Evolutionary conservation across 805 yeast genomes (phyloP).

Genomic region (Candida odintsovae): DNA sequence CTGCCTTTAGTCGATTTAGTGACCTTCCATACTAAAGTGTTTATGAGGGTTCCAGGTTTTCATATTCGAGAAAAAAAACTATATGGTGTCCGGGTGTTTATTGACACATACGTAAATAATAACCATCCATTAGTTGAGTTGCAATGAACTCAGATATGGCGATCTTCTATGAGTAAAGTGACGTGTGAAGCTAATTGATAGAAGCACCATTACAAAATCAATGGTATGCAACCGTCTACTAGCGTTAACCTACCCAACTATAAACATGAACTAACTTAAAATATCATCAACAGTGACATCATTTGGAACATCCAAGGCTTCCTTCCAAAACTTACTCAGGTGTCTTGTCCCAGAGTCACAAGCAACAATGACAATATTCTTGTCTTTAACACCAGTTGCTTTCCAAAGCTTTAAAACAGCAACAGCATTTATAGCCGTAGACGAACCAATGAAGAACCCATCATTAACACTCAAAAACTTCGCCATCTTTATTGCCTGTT

Average conservation of each 20-base stretch:
- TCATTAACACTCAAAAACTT: conserved; percentile 72
- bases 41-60: background rate
- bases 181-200: no score
- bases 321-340: conserved; percentile 86
- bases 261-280: conserved; percentile 5
- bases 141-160: no score
- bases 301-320: conserved; percentile 38
- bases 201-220: background rate
- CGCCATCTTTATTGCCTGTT: conserved; percentile 85
- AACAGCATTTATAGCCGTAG: conserved; percentile 91
- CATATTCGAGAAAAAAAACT: background rate
- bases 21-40: background rate
- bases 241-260: background rate
- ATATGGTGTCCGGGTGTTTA: background rate
- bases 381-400: conserved; percentile 39
- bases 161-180: no score
- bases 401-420: conserved; percentile 68
- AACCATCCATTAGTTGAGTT: no score
- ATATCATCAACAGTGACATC: conserved; percentile 31
- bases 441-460: conserved; percentile 87
- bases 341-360: conserved; percentile 94
- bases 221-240: background rate
- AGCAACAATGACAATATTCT: conserved; percentile 74
- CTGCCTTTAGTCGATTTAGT: background rate
- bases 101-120: background rate